Conservation (phyloP, 2,329 filamentous ascomycete species). For the Xylaria hypoxylon region DNA sequence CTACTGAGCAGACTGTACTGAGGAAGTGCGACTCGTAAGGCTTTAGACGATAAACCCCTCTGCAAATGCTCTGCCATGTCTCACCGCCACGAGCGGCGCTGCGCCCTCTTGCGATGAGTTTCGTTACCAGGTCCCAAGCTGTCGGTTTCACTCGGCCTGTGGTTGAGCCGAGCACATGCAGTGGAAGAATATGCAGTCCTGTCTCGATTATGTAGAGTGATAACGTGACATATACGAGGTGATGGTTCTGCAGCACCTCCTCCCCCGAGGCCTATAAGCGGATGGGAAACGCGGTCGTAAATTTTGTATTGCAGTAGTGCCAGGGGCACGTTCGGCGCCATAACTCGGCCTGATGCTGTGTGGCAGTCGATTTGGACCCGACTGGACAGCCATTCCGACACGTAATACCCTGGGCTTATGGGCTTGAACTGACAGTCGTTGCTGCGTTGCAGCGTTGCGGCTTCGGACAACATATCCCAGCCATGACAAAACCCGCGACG, state of each 20-base stretch:
- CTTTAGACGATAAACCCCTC: slow-evolving; percentile 12
- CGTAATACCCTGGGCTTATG: slow-evolving; percentile 20
- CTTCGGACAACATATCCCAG: slow-evolving; percentile 26
- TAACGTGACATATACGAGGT: slow-evolving; percentile 43
- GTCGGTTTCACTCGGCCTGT: slow-evolving; percentile 39
- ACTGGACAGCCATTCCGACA: slow-evolving; percentile 38
- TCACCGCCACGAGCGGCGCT: slow-evolving; percentile 16
- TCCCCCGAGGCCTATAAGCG: slow-evolving; percentile 34
- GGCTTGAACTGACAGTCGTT: slow-evolving; percentile 31
- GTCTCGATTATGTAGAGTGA: slow-evolving; percentile 35
- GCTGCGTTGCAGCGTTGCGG: too few relatives aligned
- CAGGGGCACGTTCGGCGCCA: slow-evolving; percentile 38
- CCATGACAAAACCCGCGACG: slow-evolving; percentile 17
- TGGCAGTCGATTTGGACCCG: slow-evolving; percentile 30
- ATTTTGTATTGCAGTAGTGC: slow-evolving; percentile 32
- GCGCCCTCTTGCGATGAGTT: slow-evolving; percentile 19
- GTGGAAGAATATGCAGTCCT: slow-evolving; percentile 24
- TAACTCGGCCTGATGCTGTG: slow-evolving; percentile 32
- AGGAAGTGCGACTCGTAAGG: slow-evolving; percentile 2
- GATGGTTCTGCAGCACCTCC: slow-evolving; percentile 35
- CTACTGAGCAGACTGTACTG: too few relatives aligned
- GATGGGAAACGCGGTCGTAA: slow-evolving; percentile 17
- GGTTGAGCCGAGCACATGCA: slow-evolving; percentile 33
- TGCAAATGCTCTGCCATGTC: slow-evolving; percentile 22
- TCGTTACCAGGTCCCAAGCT: slow-evolving; percentile 39